These are phyloP conservation scores for Boletus bicolor DNA, from an alignment of 768 basidiomycete species.

Conservation along the genomic window DNA sequence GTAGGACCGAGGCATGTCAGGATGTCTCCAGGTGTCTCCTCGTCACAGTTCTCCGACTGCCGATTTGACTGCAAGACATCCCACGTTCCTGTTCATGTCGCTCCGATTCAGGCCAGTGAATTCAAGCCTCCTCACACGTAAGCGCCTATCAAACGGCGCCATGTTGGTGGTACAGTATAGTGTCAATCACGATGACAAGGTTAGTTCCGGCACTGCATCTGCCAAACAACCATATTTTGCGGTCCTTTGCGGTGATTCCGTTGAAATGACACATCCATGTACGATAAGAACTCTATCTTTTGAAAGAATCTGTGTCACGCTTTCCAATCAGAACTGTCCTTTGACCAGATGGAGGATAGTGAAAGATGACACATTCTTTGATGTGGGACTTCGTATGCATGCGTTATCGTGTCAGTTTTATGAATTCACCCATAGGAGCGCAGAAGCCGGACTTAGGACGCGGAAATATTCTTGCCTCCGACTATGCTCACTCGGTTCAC, in stretches of 20 bases:
- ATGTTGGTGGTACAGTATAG: not conserved
- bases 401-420: not conserved
- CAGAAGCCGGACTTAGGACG: not conserved
- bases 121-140: not conserved
- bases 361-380: not conserved
- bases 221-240: not conserved
- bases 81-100: not conserved
- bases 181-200: constrained; percentile 5
- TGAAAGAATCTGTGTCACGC: not conserved
- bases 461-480: not conserved
- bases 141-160: not conserved
- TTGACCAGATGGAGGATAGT: not conserved
- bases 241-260: not conserved
- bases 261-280: not conserved
- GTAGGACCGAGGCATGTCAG: not conserved
- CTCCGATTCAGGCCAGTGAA: not conserved
- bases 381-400: not conserved
- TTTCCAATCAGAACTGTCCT: not conserved
- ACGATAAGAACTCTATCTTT: not conserved
- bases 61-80: not conserved
- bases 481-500: not conserved
- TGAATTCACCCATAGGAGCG: not conserved
- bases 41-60: no score
- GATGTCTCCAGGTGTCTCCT: not conserved
- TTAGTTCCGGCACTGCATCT: not conserved